These are phyloP conservation scores for Nidularia pulvinata DNA, from an alignment of 768 basidiomycete genomes.

Conservation along the genomic window DNA sequence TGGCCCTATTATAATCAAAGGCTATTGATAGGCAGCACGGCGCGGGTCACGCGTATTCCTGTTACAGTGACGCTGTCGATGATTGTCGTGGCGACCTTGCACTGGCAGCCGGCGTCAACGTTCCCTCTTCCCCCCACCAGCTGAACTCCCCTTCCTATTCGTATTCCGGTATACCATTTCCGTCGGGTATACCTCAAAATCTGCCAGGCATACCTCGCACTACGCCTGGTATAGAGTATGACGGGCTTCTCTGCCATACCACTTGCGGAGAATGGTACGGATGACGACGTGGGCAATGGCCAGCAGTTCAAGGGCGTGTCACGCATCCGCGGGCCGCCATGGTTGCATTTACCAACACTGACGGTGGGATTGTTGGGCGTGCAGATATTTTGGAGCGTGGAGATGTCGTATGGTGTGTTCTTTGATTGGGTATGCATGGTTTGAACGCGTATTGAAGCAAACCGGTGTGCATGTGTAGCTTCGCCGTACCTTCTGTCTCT, in stretches of 20 bases:
- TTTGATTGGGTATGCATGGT: conserved; percentile 4
- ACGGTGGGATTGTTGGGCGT: conserved; percentile 84
- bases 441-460: neutral
- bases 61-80: no score
- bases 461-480: conserved; percentile 33
- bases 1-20: no score
- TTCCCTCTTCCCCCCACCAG: no score
- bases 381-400: conserved; percentile 91
- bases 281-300: conserved; percentile 21
- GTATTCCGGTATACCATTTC: no score
- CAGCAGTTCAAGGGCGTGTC: conserved; percentile 50
- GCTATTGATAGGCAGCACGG: no score
- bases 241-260: conserved; percentile 51
- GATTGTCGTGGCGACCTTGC: no score
- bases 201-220: no score
- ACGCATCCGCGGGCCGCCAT: conserved; percentile 64
- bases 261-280: conserved; percentile 38
- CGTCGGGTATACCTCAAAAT: no score
- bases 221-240: no score
- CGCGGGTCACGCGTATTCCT: no score
- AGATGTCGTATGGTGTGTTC: conserved; percentile 83
- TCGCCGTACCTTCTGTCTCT: conserved; percentile 90
- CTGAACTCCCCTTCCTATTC: no score
- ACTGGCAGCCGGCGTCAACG: no score
- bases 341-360: conserved; percentile 65